Base-by-base conservation (phyloP, 768 basidiomycete species). In the Galerina sulciceps region DNA sequence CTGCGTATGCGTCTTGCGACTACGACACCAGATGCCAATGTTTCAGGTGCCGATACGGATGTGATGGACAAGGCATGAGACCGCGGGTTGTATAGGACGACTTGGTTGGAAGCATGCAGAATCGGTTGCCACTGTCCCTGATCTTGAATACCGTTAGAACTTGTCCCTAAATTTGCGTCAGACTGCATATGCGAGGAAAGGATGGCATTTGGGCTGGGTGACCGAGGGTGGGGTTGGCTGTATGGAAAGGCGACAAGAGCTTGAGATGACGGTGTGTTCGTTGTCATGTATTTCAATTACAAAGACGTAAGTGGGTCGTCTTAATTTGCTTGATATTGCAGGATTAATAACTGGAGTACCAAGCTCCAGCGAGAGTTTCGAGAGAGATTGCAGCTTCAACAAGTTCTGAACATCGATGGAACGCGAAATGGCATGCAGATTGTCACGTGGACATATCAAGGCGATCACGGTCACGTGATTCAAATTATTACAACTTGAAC, bases 41-140 rank as follows among this genome's bases (percentile, higher is more conserved):
- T 70, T 60, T 31, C 77, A 54, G 37, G 76, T 68, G 34, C 74
- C 73, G 43, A 78, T 44, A 65, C 65, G 79, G 57, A 93, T 1
- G 67, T 26, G 35, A 71, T 88, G 15, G 92, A 83, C 18, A 95
- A 76, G 1, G 93, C 92, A 68, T 94, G 93, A 1, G 89, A 93
- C 1, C 83, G 87, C 0, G 93, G 87, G 68, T 95, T 92, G 75
- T 94, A 95, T 8, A 94, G 80, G 14, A 95, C 93, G 36, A 94
- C 87, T 66, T 94, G 91, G 71, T 92, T 90, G 0, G 90, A 88
- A n/a, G 83, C 82, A 45, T 92, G 91, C 15, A 93, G 78, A 59
- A 94, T 92, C 1, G 91, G 87, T 53, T 83, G 89, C 92, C 92
- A 94, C 56, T 85, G 65, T 35, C 64, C 56, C 38, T 53, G 55